Conservation (phyloP, 257 asterid genomes). For the Nicotiana noctiflora region DNA sequence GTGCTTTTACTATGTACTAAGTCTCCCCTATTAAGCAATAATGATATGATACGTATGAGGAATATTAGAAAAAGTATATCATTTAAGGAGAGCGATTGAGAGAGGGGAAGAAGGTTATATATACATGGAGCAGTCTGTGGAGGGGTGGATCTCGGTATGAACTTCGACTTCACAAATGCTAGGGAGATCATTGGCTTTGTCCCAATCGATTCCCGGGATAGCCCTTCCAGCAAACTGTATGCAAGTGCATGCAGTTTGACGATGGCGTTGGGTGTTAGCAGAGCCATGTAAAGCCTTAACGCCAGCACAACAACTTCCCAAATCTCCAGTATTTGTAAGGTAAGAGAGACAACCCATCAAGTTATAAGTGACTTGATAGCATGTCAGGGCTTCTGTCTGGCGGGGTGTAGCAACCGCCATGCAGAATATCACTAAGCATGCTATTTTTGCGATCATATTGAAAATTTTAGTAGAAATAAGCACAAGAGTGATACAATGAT, state of each 20-base stretch:
- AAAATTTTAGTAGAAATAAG: neutral
- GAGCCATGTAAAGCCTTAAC: conserved; percentile 19
- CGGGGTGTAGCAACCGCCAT: conserved; percentile 4
- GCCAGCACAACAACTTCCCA: conserved; percentile 35
- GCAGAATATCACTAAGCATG: neutral
- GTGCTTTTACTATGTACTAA: no score
- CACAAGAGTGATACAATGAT: no score
- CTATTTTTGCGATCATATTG: neutral
- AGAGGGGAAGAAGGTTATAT: no score
- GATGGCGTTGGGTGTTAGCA: conserved; percentile 30
- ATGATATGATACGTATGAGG: neutral
- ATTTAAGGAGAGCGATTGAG: neutral
- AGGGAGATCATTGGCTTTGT: conserved; percentile 47
- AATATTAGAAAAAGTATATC: neutral
- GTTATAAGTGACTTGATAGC: conserved; percentile 11
- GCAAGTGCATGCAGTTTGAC: conserved; percentile 31
- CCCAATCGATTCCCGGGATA: neutral
- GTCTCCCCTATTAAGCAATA: no score
- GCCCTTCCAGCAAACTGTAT: conserved; percentile 22
- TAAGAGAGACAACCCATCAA: conserved; percentile 31
- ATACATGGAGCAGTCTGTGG: conserved; percentile 50
- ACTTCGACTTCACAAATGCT: conserved; percentile 31
- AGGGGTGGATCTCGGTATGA: conserved; percentile 17
- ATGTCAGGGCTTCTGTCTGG: conserved; percentile 25
- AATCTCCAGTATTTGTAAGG: conserved; percentile 20